Percentiles rank a stretch among this genome's conserved stretches.
These are phyloP conservation scores for Mycena vulgaris DNA, from an alignment of 768 basidiomycete species.

Conservation along the genomic window DNA sequence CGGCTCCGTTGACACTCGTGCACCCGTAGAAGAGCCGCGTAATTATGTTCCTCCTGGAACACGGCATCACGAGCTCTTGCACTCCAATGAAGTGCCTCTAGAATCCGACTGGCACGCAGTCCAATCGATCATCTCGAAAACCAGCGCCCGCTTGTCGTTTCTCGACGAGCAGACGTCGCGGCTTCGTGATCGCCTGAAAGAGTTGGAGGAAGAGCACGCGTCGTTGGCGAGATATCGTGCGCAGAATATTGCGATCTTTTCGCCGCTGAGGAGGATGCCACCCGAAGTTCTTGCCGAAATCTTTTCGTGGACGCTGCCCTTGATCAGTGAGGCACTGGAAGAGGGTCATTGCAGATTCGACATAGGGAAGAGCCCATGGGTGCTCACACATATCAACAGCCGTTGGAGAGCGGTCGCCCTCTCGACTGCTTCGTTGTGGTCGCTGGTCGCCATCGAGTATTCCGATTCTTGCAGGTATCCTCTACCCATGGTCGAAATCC, in stretches of 20 bases:
- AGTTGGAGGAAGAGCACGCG: not conserved
- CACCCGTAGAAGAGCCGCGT: too few relatives aligned
- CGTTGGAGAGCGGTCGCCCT: constrained; percentile 14
- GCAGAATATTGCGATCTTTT: not conserved
- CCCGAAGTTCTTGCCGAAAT: constrained; percentile 6
- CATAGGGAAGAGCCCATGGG: constrained; percentile 7
- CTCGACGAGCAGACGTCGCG: not conserved
- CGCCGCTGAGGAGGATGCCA: constrained; percentile 2
- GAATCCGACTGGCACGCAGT: not conserved
- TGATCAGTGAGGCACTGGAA: not conserved
- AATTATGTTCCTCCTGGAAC: not conserved
- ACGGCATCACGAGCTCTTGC: not conserved
- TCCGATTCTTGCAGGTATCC: not conserved
- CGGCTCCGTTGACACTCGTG: too few relatives aligned
- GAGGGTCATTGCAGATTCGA: too few relatives aligned
- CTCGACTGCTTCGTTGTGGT: constrained; percentile 6
- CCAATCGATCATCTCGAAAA: not conserved
- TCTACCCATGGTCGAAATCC: not conserved
- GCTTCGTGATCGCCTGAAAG: not conserved
- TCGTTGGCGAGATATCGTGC: not conserved
- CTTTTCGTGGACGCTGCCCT: not conserved
- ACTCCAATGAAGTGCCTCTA: not conserved
- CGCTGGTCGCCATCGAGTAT: not conserved
- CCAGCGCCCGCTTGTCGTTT: not conserved
- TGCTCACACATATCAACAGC: not conserved